Conservation (phyloP, 345 rosid genomes). For the Acer negundo region DNA sequence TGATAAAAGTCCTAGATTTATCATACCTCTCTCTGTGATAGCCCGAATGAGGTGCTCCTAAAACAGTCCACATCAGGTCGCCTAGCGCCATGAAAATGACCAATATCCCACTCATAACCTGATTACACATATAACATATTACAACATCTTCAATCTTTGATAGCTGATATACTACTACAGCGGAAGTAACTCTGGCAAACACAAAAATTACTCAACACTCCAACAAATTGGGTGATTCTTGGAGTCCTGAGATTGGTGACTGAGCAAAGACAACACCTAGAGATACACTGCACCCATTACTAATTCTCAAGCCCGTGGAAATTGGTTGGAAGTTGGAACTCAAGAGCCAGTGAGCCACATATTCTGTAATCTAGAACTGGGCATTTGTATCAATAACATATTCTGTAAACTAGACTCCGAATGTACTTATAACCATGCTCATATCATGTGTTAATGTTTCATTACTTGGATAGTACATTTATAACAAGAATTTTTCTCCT, state of each 20-base stretch:
- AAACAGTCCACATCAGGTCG: constrained; percentile 95
- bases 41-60: constrained; percentile 80
- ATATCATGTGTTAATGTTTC: not conserved
- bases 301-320: not conserved
- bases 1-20: not conserved
- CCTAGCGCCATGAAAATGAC: constrained; percentile 72
- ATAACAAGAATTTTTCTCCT: not conserved
- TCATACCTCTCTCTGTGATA: constrained; percentile 58
- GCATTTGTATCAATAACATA: not conserved
- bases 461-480: not conserved
- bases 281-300: not conserved
- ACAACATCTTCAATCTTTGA: constrained; percentile 20
- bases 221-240: not conserved
- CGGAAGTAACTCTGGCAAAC: not conserved
- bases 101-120: constrained; percentile 99
- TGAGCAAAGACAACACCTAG: not conserved
- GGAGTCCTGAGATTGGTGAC: not conserved
- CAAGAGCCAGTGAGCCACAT: not conserved
- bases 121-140: constrained; percentile 29
- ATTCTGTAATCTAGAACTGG: not conserved
- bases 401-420: not conserved
- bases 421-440: not conserved
- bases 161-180: not conserved
- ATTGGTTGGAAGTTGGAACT: constrained; percentile 11
- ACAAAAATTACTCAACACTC: not conserved